phyloP scores from a whole-genome alignment of 2,329 filamentous ascomycete species.

The Fusarium sp. region DNA sequence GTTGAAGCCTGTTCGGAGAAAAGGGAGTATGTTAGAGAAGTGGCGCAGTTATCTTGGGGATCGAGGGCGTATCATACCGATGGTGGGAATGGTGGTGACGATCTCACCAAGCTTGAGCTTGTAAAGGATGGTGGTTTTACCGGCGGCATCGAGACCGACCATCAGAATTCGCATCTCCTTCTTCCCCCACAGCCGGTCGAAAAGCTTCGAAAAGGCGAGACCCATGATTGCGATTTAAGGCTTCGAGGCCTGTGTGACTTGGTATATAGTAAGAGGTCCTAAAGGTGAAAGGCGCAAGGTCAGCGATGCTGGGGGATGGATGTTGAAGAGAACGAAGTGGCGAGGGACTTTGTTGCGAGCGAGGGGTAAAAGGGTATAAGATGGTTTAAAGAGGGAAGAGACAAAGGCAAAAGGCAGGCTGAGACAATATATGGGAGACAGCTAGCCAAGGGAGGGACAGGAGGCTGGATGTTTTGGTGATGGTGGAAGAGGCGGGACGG shows the following conservation, averaged over 20 bases:
- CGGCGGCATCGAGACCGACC: slow-evolving; percentile 98
- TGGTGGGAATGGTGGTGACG: slow-evolving; percentile 98
- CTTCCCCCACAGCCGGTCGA: slow-evolving; percentile 97
- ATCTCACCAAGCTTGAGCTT: slow-evolving; percentile 99
- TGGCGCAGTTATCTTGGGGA: neutral
- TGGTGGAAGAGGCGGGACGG: slow-evolving; percentile 41
- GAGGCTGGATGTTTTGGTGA: slow-evolving; percentile 45
- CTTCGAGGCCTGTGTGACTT: slow-evolving; percentile 52
- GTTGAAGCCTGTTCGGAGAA: slow-evolving; percentile 84
- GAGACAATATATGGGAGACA: slow-evolving; percentile 36
- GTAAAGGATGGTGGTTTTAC: slow-evolving; percentile 99
- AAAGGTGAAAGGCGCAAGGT: slow-evolving; percentile 43
- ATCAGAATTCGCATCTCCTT: slow-evolving; percentile 99
- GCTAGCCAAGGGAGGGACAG: slow-evolving; percentile 37
- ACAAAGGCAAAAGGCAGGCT: slow-evolving; percentile 30
- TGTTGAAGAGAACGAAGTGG: slow-evolving; percentile 33
- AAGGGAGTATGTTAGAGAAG: slow-evolving; percentile 43
- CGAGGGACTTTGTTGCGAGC: slow-evolving; percentile 37
- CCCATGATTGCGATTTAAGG: slow-evolving; percentile 84
- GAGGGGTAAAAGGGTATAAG: slow-evolving; percentile 27
- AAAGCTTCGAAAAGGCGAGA: slow-evolving; percentile 97
- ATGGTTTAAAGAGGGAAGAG: slow-evolving; percentile 28
- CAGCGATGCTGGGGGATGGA: slow-evolving; percentile 28
- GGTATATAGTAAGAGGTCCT: slow-evolving; percentile 48
- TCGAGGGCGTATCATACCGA: slow-evolving; percentile 72